Evolutionary conservation across 225 moss, liverwort and hornwort genomes (phyloP), one percentile per base, ranked within the genome.

Genomic region (Physcomitrellopsis africana): DNA sequence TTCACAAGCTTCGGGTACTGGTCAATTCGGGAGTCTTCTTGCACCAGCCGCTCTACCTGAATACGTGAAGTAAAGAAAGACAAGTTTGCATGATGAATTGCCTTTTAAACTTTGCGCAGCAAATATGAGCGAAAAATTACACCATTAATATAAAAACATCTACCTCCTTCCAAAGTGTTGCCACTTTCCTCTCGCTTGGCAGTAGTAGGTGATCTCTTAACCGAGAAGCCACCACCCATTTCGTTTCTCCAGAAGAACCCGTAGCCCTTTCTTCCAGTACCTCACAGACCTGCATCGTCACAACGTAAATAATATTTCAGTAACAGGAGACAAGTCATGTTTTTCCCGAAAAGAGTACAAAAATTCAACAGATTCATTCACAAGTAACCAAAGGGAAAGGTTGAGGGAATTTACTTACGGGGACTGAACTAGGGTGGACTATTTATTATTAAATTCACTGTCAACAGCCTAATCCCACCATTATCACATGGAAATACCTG

Each of bases 21-120:
- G 74, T 99, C 99, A 67, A 99, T 99, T 58, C 99, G 95, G 42
- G 99, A 99, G 73, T 99, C 99, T 84, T 93, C 95, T 74, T 84
- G 89, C 27, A 95, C 93, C 76, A 95, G 75, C 52, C 78, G 78
- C 82, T 95, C 97, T 62, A 99, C 93, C 97, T 99, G 82, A 67
- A 83, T 24, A 81, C n/a, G 47, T 64, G 17, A n/a, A 76, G 46
- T 8, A 80, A 74, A 75, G n/a, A 24, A 56, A 61, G 51, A 80
- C 10, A 60, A 66, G 14, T 49, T 71, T 49, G 17, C 77, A 55
- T 24, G 14, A 3, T 15, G 13, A 69, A 65, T 65, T 53, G 14
- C 51, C 42, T 0, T 49, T 57, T 11, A 19, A 76, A 51, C 20
- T 37, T 72, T 46, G 47, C 23, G 17, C 51, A 48, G 70, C 47